Evolutionary conservation across 371 early-diverging fungal genomes (phyloP), one percentile per base, ranked within the genome.

Genomic region (Phascolomyces articulosus): DNA sequence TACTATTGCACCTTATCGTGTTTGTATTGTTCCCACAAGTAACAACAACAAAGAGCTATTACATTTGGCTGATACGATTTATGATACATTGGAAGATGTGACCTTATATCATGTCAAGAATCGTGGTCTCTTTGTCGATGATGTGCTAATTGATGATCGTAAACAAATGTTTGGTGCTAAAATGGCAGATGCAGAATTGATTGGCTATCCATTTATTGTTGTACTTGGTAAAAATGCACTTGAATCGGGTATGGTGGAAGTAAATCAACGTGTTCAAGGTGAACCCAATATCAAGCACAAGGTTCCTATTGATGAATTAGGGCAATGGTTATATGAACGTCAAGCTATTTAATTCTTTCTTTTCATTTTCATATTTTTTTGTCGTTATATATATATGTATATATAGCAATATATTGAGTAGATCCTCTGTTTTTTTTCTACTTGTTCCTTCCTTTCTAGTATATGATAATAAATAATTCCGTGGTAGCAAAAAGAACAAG

Each of bases 1-100:
- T 3, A 62, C 79, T 24, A 80, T 92, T 63, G 93, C 96, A 1
- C 96, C 96, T 21, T 95, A 89, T 70, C 61, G 80, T 11, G 80
- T 85, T 0, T 85, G 84, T 60, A 80, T 93, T 58, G 73, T 90
- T 27, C 85, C 89, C 10, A 83, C 85, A 18, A 85, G 86, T 55
- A 80, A 80, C 51, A 66, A 75, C 28, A 67, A 72, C 10, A 65
- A 58, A n/a, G 75, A 79, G n/a, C 62, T 79, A 8, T 62, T 65
- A 11, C 65, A 65, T 0, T 29, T 78, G 28, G 82, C 84, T 0
- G 74, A 83, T 38, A 59, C 76, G 38, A 67, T 84, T 1, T 87
- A 86, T 55, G 88, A 88, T 59, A 27, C 69, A 4, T 55, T 83
- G 67, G 63, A 69, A 28, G 53, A 40, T 24, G 24, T 44, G 3